phyloP scores from a whole-genome alignment of 257 asterid species.

The Solanum lignicaule region DNA sequence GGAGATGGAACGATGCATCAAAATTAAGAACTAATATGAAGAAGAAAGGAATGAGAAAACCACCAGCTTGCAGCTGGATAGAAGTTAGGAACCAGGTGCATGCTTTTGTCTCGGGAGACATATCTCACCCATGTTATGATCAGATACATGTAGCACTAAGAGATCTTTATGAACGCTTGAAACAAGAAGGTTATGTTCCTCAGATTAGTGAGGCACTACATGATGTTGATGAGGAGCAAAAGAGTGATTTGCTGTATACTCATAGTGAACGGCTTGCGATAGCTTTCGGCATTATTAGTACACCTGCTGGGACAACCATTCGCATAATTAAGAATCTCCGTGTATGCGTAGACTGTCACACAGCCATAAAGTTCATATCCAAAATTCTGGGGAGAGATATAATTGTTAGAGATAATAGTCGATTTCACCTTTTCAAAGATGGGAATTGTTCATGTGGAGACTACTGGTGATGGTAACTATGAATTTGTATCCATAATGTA shows the following conservation, averaged over 20 bases:
- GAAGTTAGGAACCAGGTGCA: conserved; percentile 61
- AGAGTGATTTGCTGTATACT: conserved; percentile 21
- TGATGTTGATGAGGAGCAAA: conserved; percentile 63
- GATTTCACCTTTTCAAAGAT: conserved; percentile 54
- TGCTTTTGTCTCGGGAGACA: conserved; percentile 61
- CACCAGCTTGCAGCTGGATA: conserved; percentile 75
- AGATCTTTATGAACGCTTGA: conserved; percentile 41
- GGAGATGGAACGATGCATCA: conserved; percentile 71
- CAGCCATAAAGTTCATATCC: conserved; percentile 48
- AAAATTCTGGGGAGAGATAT: conserved; percentile 42
- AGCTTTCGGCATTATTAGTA: conserved; percentile 43
- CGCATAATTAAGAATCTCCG: conserved; percentile 59
- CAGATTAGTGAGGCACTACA: conserved; percentile 38
- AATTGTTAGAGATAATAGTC: conserved; percentile 40
- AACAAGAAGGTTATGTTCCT: conserved; percentile 46
- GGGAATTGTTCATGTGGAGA: conserved; percentile 61
- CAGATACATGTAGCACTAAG: conserved; percentile 30
- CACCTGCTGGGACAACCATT: conserved; percentile 45
- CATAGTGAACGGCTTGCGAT: conserved; percentile 58
- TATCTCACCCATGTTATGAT: conserved; percentile 44
- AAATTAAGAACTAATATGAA: conserved; percentile 48
- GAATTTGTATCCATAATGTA: not conserved
- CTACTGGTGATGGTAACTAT: conserved; percentile 37
- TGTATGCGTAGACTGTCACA: conserved; percentile 61
- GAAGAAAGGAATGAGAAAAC: conserved; percentile 53